Percentiles rank a stretch among this genome's conserved stretches.
These are phyloP conservation scores for Shiraia bambusicola DNA, from an alignment of 2,329 filamentous ascomycete genomes.

Conservation along the genomic window DNA sequence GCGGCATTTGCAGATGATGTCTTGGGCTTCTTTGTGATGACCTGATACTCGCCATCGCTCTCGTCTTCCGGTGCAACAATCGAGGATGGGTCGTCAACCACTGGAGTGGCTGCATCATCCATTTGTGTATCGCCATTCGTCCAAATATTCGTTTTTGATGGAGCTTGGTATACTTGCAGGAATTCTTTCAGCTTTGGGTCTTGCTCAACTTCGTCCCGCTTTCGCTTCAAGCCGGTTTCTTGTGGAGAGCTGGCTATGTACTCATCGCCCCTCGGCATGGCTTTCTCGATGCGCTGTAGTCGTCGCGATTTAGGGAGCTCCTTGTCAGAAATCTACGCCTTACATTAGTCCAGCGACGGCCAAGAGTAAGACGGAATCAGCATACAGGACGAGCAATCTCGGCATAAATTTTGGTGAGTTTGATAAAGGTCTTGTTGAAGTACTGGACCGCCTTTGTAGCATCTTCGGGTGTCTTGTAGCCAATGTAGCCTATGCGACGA, in stretches of 20 bases:
- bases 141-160: slow-evolving; percentile 65
- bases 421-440: slow-evolving; percentile 93
- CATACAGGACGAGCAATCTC: slow-evolving; percentile 82
- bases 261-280: slow-evolving; percentile 23
- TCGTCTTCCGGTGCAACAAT: slow-evolving; percentile 48
- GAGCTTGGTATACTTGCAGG: slow-evolving; percentile 75
- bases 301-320: slow-evolving; percentile 38
- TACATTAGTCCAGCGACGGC: slow-evolving; percentile 27
- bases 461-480: slow-evolving; percentile 80
- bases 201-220: slow-evolving; percentile 58
- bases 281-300: slow-evolving; percentile 33
- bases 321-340: slow-evolving; percentile 34
- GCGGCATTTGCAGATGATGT: slow-evolving; percentile 9
- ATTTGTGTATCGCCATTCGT: slow-evolving; percentile 53
- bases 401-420: slow-evolving; percentile 90
- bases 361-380: slow-evolving; percentile 1
- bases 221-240: slow-evolving; percentile 63
- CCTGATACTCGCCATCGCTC: slow-evolving; percentile 76
- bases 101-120: slow-evolving; percentile 12
- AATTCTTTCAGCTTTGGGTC: slow-evolving; percentile 87
- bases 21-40: slow-evolving; percentile 54
- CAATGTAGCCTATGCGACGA: slow-evolving; percentile 91
- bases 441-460: slow-evolving; percentile 85
- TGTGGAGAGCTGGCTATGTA: slow-evolving; percentile 26
- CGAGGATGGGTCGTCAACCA: slow-evolving; percentile 20